A percentile compares a stretch with the other conserved stretches of the same genome.
Evolutionary conservation across 352 stramenopile genomes (phyloP).

Genomic region (Pythium sukuiense): DNA sequence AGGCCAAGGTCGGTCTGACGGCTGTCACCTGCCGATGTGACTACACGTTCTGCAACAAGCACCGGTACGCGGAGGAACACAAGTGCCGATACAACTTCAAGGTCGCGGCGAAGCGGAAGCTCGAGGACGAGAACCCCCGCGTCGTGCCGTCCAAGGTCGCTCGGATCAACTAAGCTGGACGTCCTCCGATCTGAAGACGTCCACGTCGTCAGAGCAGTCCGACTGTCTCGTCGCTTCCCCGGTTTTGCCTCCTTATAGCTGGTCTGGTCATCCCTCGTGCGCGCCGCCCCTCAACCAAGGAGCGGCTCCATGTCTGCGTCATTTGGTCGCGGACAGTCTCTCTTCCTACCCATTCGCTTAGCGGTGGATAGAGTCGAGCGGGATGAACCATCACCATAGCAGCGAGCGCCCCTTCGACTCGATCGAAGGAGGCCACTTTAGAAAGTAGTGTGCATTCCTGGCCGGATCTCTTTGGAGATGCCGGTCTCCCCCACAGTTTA

Average conservation of each 20-base stretch:
- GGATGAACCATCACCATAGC: conserved; percentile 4
- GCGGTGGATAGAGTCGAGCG: not conserved
- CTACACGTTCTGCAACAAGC: conserved; percentile 89
- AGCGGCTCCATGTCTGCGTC: not conserved
- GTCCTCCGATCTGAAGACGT: not conserved
- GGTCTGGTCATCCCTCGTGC: not conserved
- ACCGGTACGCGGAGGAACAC: conserved; percentile 90
- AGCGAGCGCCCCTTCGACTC: not conserved
- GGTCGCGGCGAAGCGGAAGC: conserved; percentile 72
- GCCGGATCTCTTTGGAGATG: not conserved
- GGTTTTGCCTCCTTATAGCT: conserved; percentile 18
- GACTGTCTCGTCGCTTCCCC: conserved; percentile 5
- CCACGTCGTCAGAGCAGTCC: not conserved
- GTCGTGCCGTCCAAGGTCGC: conserved; percentile 79
- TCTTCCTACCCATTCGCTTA: not conserved
- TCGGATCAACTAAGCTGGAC: conserved; percentile 74
- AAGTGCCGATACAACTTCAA: conserved; percentile 89
- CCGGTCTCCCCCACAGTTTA: conserved; percentile 20
- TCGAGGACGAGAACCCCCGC: conserved; percentile 82
- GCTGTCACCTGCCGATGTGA: conserved; percentile 88
- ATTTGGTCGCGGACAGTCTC: conserved; percentile 13
- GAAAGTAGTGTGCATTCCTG: conserved; percentile 30
- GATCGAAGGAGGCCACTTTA: conserved; percentile 12
- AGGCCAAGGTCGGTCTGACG: conserved; percentile 82
- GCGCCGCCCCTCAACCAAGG: not conserved